phyloP scores from a whole-genome alignment of 129 eudicot species.

The Chrysanthemum makinoi region DNA sequence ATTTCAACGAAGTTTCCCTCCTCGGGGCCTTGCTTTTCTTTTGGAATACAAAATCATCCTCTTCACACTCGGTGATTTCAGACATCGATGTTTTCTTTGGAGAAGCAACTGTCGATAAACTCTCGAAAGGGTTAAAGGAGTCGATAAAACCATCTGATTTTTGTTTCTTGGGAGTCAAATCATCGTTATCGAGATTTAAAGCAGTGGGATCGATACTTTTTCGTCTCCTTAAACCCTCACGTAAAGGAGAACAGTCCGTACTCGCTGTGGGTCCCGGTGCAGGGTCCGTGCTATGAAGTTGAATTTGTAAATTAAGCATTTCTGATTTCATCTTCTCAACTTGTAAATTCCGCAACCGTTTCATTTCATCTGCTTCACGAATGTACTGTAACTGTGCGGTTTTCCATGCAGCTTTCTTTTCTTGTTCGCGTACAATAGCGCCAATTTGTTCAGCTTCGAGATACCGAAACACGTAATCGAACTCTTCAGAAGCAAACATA shows the following conservation, averaged over 20 bases:
- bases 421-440: slow-evolving; percentile 56
- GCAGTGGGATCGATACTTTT: slow-evolving; percentile 27
- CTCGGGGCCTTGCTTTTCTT: slow-evolving; percentile 21
- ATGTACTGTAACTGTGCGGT: slow-evolving; percentile 55
- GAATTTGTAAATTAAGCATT: slow-evolving; percentile 55
- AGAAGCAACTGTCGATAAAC: slow-evolving; percentile 28
- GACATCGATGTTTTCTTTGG: slow-evolving; percentile 33
- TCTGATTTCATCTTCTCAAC: slow-evolving; percentile 61
- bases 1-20: slow-evolving; percentile 30
- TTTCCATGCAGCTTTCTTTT: slow-evolving; percentile 54
- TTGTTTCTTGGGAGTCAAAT: slow-evolving; percentile 28
- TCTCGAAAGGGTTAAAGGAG: slow-evolving; percentile 41
- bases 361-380: slow-evolving; percentile 53
- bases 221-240: slow-evolving; percentile 40
- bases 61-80: slow-evolving; percentile 44
- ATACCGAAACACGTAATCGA: slow-evolving; percentile 52
- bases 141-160: slow-evolving; percentile 34
- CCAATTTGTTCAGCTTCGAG: slow-evolving; percentile 54
- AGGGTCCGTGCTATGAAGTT: slow-evolving; percentile 41
- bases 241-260: slow-evolving; percentile 32
- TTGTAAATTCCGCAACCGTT: slow-evolving; percentile 46
- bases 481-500: slow-evolving; percentile 59
- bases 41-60: slow-evolving; percentile 17
- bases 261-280: slow-evolving; percentile 16
- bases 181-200: slow-evolving; percentile 25